These are phyloP conservation scores for Neoarthrinium moseri DNA, from an alignment of 2,329 filamentous ascomycete genomes.

Conservation along the genomic window DNA sequence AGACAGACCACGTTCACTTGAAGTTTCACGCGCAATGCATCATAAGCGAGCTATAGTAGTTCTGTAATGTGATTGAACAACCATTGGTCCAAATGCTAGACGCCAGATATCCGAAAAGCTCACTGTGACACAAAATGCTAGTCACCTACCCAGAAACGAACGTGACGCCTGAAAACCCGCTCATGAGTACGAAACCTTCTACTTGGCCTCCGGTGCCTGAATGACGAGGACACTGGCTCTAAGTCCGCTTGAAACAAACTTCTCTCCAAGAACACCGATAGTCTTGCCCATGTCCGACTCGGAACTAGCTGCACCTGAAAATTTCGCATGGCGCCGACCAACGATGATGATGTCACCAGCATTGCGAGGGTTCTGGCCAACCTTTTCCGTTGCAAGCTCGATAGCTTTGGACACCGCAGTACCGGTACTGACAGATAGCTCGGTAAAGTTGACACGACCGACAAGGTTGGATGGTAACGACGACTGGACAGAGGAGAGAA, in stretches of 20 bases:
- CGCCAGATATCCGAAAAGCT: no score
- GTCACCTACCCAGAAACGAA: no score
- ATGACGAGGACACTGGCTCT: constrained; percentile 69
- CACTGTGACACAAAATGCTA: no score
- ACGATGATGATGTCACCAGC: constrained; percentile 71
- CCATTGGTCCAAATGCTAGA: no score
- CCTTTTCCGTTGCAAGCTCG: constrained; percentile 53
- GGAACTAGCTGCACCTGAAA: constrained; percentile 20
- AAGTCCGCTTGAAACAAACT: constrained; percentile 57
- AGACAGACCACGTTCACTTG: no score
- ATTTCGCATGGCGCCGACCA: constrained; percentile 49
- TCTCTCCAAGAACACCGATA: constrained; percentile 59
- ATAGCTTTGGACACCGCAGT: constrained; percentile 45
- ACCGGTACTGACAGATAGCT: constrained; percentile 40
- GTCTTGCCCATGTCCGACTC: constrained; percentile 46
- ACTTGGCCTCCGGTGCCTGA: constrained; percentile 44
- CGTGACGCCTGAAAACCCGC: background rate
- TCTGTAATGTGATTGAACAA: no score
- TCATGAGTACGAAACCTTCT: background rate
- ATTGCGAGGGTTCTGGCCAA: constrained; percentile 61
- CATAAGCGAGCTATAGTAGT: no score
- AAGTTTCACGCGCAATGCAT: no score
- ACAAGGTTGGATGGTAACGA: constrained; percentile 31
- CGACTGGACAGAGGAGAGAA: constrained; percentile 32
- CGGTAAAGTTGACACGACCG: constrained; percentile 45